phyloP scores from a whole-genome alignment of 371 early-diverging fungal genomes.

The Apophysomyces trapeziformis region DNA sequence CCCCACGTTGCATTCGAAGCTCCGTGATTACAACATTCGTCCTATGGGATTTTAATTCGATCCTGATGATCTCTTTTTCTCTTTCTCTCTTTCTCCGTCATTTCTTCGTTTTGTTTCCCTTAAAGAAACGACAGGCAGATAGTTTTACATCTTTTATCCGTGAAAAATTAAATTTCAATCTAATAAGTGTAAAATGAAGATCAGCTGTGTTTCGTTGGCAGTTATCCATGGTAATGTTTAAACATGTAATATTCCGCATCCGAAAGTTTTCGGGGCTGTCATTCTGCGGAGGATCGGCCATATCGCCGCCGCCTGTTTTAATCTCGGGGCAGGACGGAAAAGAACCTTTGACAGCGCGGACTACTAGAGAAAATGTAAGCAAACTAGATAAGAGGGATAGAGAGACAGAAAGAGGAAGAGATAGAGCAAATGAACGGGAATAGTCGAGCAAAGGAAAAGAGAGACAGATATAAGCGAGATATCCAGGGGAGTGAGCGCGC shows the following conservation, averaged over 20 bases:
- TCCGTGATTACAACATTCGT: background rate
- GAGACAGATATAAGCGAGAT: background rate
- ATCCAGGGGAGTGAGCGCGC: conserved; percentile 4
- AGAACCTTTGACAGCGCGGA: background rate
- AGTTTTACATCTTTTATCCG: background rate
- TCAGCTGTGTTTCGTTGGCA: conserved; percentile 1
- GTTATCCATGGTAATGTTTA: conserved; percentile 6
- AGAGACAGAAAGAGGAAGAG: background rate
- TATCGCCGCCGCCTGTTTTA: background rate
- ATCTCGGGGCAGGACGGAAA: conserved; percentile 1
- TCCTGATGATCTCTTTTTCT: no score
- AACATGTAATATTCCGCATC: conserved; percentile 2
- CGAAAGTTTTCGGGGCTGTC: conserved; percentile 11
- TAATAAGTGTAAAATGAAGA: background rate
- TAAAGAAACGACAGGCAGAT: no score
- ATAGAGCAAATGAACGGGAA: no score
- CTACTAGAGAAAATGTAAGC: background rate
- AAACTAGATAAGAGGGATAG: background rate
- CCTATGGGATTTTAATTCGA: background rate
- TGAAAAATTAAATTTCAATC: background rate
- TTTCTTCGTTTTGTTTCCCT: no score
- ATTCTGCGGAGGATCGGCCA: conserved; percentile 9
- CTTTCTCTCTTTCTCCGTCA: no score
- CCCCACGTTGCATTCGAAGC: conserved; percentile 52
- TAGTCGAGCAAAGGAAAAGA: no score